Evolutionary conservation across 768 basidiomycete species (phyloP).

Genomic region (Heimioporus sp.): DNA sequence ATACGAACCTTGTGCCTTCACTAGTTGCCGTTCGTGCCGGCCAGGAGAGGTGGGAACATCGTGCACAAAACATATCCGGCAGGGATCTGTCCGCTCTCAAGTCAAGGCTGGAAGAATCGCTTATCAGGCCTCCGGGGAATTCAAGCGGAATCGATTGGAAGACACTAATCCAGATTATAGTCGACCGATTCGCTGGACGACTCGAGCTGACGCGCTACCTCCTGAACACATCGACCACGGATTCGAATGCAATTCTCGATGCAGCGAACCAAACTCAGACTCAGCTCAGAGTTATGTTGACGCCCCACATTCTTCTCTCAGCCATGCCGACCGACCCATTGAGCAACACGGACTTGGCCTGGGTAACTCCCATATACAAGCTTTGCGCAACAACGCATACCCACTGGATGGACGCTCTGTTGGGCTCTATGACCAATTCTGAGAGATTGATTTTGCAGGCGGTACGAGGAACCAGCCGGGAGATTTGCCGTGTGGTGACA

Average conservation of each 20-base stretch:
- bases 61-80: constrained; percentile 23
- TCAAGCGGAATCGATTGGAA: constrained; percentile 35
- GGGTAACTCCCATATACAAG: constrained; percentile 31
- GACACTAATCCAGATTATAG: constrained; percentile 27
- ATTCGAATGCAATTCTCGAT: constrained; percentile 1
- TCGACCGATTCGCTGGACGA: constrained; percentile 32
- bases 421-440: neutral
- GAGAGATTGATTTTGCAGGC: neutral
- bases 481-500: constrained; percentile 47
- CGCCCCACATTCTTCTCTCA: constrained; percentile 26
- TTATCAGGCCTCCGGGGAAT: constrained; percentile 9
- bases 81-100: constrained; percentile 16
- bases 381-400: constrained; percentile 32
- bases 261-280: constrained; percentile 9
- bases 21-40: constrained; percentile 24
- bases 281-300: constrained; percentile 28
- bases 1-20: constrained; percentile 30
- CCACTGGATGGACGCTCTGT: neutral
- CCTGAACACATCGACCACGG: constrained; percentile 8
- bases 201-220: constrained; percentile 28
- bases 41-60: constrained; percentile 31
- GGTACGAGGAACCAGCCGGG: constrained; percentile 36
- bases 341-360: constrained; percentile 7
- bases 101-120: constrained; percentile 4
- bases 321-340: constrained; percentile 4